Evolutionary conservation across 2,329 filamentous ascomycete genomes (phyloP).

Genomic region (Juglanconis juglandina): DNA sequence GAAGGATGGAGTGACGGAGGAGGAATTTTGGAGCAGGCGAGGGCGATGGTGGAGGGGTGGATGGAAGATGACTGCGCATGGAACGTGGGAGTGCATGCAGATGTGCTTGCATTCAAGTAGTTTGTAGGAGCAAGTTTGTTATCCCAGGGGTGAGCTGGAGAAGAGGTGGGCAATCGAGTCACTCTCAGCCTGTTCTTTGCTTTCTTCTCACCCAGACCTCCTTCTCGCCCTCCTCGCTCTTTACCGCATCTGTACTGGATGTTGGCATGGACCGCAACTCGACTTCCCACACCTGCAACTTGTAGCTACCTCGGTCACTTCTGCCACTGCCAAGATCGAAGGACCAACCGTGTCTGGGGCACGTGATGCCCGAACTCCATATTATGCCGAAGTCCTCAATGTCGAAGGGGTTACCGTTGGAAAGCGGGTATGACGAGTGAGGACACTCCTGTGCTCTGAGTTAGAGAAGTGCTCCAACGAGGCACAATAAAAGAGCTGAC

Average conservation of each 20-base stretch:
- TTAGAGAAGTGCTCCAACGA: background rate
- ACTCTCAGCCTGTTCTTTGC: constrained; percentile 10
- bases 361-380: constrained; percentile 15
- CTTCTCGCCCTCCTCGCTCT: background rate
- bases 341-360: constrained; percentile 18
- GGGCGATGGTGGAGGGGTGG: background rate
- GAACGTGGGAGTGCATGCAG: background rate
- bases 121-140: constrained; percentile 9
- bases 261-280: constrained; percentile 9
- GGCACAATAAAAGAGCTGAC: background rate
- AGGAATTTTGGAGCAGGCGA: background rate
- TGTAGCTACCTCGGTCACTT: constrained; percentile 15
- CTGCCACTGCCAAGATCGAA: constrained; percentile 14
- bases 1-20: background rate
- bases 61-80: background rate
- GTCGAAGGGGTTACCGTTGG: constrained; percentile 15
- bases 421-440: constrained; percentile 18
- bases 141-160: background rate
- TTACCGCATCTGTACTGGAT: background rate
- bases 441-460: constrained; percentile 6
- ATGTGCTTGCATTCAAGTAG: background rate
- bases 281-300: constrained; percentile 16
- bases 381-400: constrained; percentile 20
- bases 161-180: background rate
- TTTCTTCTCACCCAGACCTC: constrained; percentile 19